Evolutionary conservation across 1,284 basidiomycete genomes (phyloP).

Genomic region (Boletellus deceptivus): DNA sequence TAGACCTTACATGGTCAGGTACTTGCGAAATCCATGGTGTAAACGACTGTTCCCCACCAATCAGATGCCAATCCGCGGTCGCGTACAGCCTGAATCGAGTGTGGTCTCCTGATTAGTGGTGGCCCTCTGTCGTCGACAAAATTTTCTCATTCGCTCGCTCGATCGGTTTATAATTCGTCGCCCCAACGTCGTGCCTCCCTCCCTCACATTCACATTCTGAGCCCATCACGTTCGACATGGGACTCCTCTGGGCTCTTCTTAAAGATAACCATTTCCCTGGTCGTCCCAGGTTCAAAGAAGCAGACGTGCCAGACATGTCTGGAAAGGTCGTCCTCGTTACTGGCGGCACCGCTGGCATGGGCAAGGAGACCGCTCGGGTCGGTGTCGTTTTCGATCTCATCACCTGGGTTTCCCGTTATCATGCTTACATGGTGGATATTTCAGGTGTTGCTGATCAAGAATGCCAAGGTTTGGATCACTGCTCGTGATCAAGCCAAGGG

Average conservation of each 20-base stretch:
- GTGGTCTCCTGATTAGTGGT: no score
- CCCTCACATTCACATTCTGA: no score
- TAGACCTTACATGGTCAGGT: no score
- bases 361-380: slow-evolving; percentile 42
- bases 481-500: slow-evolving; percentile 51
- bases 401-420: no score
- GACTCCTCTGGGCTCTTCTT: background rate
- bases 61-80: no score
- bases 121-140: no score
- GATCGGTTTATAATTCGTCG: no score
- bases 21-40: no score
- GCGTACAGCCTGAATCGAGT: no score
- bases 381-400: background rate
- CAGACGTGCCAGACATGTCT: slow-evolving; percentile 52
- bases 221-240: slow-evolving; percentile 5
- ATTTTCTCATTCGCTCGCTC: no score
- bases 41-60: no score
- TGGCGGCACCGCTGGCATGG: slow-evolving; percentile 39
- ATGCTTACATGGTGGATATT: background rate
- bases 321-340: slow-evolving; percentile 46
- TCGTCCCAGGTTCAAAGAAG: slow-evolving; percentile 35
- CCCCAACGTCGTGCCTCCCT: no score
- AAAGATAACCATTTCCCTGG: slow-evolving; percentile 10
- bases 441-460: slow-evolving; percentile 47
- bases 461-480: slow-evolving; percentile 68